A percentile compares a stretch with the other conserved stretches of the same genome.
These are phyloP conservation scores for Lentinula detonsa DNA, from an alignment of 768 basidiomycete genomes.

Conservation along the genomic window DNA sequence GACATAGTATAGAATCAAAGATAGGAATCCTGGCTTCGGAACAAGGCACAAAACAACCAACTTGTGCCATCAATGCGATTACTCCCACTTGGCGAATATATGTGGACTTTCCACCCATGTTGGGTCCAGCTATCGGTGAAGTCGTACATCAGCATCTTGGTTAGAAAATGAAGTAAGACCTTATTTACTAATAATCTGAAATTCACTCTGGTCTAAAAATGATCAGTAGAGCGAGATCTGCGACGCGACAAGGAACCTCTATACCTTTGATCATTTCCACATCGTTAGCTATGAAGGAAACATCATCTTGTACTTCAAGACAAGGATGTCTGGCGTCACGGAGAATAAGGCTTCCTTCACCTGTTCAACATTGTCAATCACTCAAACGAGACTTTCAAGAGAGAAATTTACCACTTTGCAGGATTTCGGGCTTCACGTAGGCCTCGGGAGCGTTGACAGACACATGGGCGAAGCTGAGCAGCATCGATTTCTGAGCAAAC, in stretches of 20 bases:
- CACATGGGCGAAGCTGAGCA: constrained; percentile 80
- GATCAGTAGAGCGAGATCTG: background rate
- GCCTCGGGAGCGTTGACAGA: constrained; percentile 80
- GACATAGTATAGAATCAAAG: constrained; percentile 92
- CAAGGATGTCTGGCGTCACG: constrained; percentile 93
- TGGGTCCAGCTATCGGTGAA: constrained; percentile 73
- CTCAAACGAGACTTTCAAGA: background rate
- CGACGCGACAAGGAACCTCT: background rate
- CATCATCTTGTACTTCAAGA: constrained; percentile 91
- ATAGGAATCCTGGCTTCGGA: constrained; percentile 80
- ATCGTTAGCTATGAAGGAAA: constrained; percentile 94
- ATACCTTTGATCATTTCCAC: constrained; percentile 88
- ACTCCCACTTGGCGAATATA: constrained; percentile 95
- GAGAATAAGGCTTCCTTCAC: constrained; percentile 74
- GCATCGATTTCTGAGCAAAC: background rate
- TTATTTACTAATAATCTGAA: constrained; percentile 84
- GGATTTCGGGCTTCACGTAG: constrained; percentile 81
- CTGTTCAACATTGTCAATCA: constrained; percentile 26
- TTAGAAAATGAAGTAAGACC: background rate
- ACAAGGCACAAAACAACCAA: constrained; percentile 94
- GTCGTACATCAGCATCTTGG: background rate
- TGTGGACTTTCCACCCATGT: constrained; percentile 98
- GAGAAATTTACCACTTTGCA: constrained; percentile 57
- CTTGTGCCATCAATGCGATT: constrained; percentile 94
- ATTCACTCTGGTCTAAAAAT: constrained; percentile 70